A percentile compares a stretch with the other conserved stretches of the same genome.
Evolutionary conservation across 1,139 yeast genomes (phyloP).

Genomic region (Pichia inconspicua): DNA sequence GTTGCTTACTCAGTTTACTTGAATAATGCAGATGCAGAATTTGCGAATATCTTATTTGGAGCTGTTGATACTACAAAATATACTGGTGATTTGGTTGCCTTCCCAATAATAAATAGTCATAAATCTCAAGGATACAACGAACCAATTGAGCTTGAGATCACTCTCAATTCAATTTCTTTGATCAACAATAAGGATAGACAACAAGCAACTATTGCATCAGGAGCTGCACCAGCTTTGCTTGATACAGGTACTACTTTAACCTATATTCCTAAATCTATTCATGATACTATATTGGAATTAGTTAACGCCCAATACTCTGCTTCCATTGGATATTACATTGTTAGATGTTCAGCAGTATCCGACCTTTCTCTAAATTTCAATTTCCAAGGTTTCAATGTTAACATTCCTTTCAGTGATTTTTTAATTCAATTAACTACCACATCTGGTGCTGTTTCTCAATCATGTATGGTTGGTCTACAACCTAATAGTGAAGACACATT

Average conservation of each 20-base stretch:
- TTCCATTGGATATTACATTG: constrained; percentile 30
- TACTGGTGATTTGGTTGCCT: constrained; percentile 36
- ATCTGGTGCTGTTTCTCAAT: constrained; percentile 4
- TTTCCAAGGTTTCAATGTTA: constrained; percentile 46
- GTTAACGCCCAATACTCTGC: constrained; percentile 34
- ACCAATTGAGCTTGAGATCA: constrained; percentile 39
- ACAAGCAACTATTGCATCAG: constrained; percentile 30
- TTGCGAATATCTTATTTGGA: constrained; percentile 48
- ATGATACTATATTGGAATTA: constrained; percentile 32
- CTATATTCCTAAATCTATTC: constrained; percentile 39
- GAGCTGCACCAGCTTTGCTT: constrained; percentile 40
- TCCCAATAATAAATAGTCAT: constrained; percentile 38
- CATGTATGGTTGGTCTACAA: constrained; percentile 19
- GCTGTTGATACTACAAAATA: constrained; percentile 50
- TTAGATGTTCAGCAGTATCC: constrained; percentile 27
- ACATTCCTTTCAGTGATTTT: constrained; percentile 39
- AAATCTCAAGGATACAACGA: constrained; percentile 22
- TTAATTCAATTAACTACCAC: constrained; percentile 10
- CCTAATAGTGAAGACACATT: constrained; percentile 26
- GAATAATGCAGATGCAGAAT: constrained; percentile 31
- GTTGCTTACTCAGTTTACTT: constrained; percentile 49
- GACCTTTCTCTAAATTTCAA: constrained; percentile 32
- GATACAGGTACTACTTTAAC: constrained; percentile 67
- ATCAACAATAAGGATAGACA: constrained; percentile 1
- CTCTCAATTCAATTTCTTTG: constrained; percentile 29